phyloP scores from a whole-genome alignment of 768 basidiomycete species.

The Mycena filopes region DNA sequence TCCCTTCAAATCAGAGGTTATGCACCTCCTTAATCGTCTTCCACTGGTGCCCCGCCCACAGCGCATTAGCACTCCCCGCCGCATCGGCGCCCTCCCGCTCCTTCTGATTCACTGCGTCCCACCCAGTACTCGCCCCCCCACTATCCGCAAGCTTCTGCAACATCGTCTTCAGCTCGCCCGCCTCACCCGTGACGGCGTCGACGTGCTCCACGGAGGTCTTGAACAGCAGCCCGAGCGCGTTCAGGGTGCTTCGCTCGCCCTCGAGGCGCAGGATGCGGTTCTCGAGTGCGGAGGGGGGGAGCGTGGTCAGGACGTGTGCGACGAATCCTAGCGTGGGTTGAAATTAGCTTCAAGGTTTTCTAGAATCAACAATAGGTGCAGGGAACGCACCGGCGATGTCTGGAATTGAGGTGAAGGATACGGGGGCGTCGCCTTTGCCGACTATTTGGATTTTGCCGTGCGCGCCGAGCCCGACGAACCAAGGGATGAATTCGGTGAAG shows the following conservation, averaged over 20 bases:
- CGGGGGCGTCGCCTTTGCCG: slow-evolving; percentile 42
- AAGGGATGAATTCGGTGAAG: slow-evolving; percentile 26
- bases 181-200: slow-evolving; percentile 22
- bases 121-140: slow-evolving; percentile 34
- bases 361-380: too few relatives aligned
- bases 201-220: slow-evolving; percentile 27
- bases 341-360: too few relatives aligned
- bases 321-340: slow-evolving; percentile 49
- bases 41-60: slow-evolving; percentile 21
- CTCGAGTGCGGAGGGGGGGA: slow-evolving; percentile 35
- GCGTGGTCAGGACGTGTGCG: slow-evolving; percentile 46
- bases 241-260: slow-evolving; percentile 44
- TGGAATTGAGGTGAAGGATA: slow-evolving; percentile 9
- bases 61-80: slow-evolving; percentile 2
- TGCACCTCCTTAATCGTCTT: slow-evolving; percentile 33
- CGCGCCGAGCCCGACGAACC: slow-evolving; percentile 39
- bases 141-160: slow-evolving; percentile 19
- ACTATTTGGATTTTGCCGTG: slow-evolving; percentile 43
- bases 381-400: slow-evolving; percentile 46
- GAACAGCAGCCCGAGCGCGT: slow-evolving; percentile 39
- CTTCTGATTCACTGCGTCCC: slow-evolving; percentile 14
- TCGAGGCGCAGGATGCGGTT: slow-evolving; percentile 39
- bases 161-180: background rate
- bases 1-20: too few relatives aligned
- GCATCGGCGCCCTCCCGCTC: slow-evolving; percentile 27